Evolutionary conservation across 768 basidiomycete species (phyloP).

Genomic region (Exsudoporus frostii): DNA sequence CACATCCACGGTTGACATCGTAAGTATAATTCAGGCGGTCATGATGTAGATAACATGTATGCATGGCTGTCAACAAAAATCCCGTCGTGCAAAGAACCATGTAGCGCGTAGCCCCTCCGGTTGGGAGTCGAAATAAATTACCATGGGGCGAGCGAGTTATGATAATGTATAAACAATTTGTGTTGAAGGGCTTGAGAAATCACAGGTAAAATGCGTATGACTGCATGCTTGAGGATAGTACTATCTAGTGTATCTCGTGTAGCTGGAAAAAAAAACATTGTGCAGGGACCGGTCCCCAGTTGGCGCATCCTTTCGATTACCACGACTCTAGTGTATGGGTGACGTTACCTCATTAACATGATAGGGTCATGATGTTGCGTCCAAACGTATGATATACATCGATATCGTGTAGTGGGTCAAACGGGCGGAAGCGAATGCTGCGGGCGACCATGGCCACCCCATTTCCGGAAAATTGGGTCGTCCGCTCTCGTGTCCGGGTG

Average conservation of each 20-base stretch:
- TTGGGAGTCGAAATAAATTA: conserved; percentile 16
- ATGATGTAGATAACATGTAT: neutral
- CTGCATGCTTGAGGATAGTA: neutral
- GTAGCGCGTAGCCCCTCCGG: conserved; percentile 8
- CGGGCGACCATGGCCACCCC: conserved; percentile 24
- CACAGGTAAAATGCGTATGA: neutral
- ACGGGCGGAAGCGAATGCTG: conserved; percentile 16
- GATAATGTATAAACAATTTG: conserved; percentile 26
- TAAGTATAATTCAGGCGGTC: neutral
- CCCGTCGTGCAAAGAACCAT: neutral
- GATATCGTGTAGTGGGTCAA: conserved; percentile 8
- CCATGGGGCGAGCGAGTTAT: conserved; percentile 1
- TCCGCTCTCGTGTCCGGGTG: conserved; percentile 80
- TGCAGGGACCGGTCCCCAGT: conserved; percentile 11
- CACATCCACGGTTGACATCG: neutral
- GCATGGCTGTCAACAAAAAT: neutral
- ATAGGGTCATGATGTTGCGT: conserved; percentile 1
- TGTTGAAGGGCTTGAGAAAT: conserved; percentile 1
- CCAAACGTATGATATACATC: neutral
- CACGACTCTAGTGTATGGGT: conserved; percentile 9
- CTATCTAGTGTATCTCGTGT: neutral
- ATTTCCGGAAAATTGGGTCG: conserved; percentile 46
- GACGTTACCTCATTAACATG: conserved; percentile 5
- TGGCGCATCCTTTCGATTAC: conserved; percentile 4
- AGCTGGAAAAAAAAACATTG: neutral